Base-by-base conservation (phyloP, 352 stramenopile genomes). In the Elongisporangium undulatum region DNA sequence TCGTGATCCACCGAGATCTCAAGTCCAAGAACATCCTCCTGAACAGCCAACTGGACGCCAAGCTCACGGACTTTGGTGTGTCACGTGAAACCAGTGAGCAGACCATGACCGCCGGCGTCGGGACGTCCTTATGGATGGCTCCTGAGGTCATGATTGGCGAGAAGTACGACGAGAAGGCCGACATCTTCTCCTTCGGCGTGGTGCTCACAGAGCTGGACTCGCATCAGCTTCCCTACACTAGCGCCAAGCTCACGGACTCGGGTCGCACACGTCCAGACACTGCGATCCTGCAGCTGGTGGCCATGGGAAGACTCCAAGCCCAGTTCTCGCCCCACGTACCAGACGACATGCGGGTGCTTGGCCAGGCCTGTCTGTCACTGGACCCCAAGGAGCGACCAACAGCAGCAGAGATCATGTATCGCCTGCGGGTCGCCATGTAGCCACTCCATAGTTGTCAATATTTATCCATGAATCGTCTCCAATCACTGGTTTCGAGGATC, bases 21-120 rank as follows among this genome's bases (percentile, higher is more conserved):
- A 85, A 85, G 53, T 85, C 75, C 13, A 77, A 72, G 55, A 85
- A 83, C 59, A 75, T 85, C 19, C 24, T 85, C 16, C 39, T 83
- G 15, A 64, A 59, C 6, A 22, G 26, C 0, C 24, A 66, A 2
- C 48, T 67, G 21, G 59, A 74, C 6, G 69, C 75, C 6, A 82
- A 85, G 24, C 54, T 85, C 38, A 71, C 71, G n/a, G 78, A 86
- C 59, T 85, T 85, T 55, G 75, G 75, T 5, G 72, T 77, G 2
- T 77, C 70, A 51, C 50, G 70, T 26, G 69, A 78, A 21, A 67
- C 56, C 0, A 65, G 20, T 4, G 74, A 83, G 38, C 45, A 49
- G 3, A 77, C 61, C 6, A 75, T 79, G 73, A 82, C 71, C 0
- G 68, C 68, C 1, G 66, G 66, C 1, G 66, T 82, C 2, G 73